Conservation (phyloP, 192 early-diverging fungal genomes). For the Linnemannia zychae region DNA sequence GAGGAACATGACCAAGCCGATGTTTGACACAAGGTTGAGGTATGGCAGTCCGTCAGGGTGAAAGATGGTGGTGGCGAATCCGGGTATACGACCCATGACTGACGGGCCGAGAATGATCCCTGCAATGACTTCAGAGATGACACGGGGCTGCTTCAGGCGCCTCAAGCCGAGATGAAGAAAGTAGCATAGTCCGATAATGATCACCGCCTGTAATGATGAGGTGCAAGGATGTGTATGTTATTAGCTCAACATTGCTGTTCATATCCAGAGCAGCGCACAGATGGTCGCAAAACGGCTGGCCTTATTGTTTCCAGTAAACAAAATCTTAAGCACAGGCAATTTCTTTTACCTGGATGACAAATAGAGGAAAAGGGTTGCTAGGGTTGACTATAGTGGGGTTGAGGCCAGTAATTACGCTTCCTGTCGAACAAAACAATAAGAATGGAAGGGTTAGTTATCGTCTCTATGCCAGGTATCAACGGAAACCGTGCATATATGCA, state of each 20-base stretch:
- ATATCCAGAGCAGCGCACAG: neutral
- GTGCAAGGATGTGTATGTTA: neutral
- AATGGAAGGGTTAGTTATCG: neutral
- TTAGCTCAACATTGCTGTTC: neutral
- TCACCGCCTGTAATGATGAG: constrained; percentile 53
- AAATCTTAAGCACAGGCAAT: neutral
- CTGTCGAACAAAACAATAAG: constrained; percentile 2
- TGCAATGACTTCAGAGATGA: constrained; percentile 93
- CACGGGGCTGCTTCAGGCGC: constrained; percentile 83
- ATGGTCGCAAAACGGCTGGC: neutral
- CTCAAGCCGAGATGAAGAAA: constrained; percentile 74
- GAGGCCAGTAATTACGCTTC: constrained; percentile 73
- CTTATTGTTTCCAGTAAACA: neutral
- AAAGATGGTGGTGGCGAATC: constrained; percentile 80
- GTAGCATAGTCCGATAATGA: constrained; percentile 82
- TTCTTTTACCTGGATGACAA: constrained; percentile 79
- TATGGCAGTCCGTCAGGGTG: constrained; percentile 74
- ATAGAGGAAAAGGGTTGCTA: constrained; percentile 74
- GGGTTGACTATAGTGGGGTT: constrained; percentile 70
- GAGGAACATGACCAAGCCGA: constrained; percentile 91
- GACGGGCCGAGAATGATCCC: constrained; percentile 93
- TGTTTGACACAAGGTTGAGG: constrained; percentile 82
- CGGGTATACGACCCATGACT: constrained; percentile 79
- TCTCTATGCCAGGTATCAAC: too few relatives aligned
- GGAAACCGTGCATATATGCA: too few relatives aligned